Conservation (phyloP, 352 stramenopile genomes). For the Aphanomyces invadans region DNA sequence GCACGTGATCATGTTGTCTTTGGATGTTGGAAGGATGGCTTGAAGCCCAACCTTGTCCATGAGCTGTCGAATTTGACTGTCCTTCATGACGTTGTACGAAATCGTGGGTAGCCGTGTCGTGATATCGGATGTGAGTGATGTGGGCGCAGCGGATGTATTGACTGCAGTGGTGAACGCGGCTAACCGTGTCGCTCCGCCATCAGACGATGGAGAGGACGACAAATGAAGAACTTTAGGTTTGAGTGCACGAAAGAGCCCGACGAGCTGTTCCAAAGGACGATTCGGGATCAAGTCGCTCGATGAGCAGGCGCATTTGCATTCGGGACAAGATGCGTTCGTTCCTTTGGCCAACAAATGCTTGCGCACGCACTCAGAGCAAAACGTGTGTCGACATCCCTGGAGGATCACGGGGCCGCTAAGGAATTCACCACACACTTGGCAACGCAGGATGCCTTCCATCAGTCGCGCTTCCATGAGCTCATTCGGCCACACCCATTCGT, state of each 20-base stretch:
- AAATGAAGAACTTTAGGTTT: slow-evolving; percentile 57
- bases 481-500: slow-evolving; percentile 73
- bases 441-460: slow-evolving; percentile 69
- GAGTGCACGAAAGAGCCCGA: slow-evolving; percentile 52
- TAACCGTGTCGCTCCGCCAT: slow-evolving; percentile 15
- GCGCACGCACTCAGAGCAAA: slow-evolving; percentile 78
- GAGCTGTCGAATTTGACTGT: slow-evolving; percentile 68
- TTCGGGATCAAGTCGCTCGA: slow-evolving; percentile 58
- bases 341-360: slow-evolving; percentile 66
- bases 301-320: slow-evolving; percentile 66
- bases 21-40: slow-evolving; percentile 35
- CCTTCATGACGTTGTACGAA: slow-evolving; percentile 81
- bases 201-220: slow-evolving; percentile 21
- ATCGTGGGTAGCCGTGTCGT: slow-evolving; percentile 60
- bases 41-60: slow-evolving; percentile 61
- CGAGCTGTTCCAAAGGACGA: slow-evolving; percentile 62
- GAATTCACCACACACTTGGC: slow-evolving; percentile 78
- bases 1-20: slow-evolving; percentile 81
- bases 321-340: slow-evolving; percentile 61
- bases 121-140: slow-evolving; percentile 27
- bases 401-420: slow-evolving; percentile 74
- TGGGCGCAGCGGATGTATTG: neutral
- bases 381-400: slow-evolving; percentile 49
- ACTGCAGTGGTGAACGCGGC: neutral
- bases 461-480: slow-evolving; percentile 49